Percentiles rank a stretch among this genome's conserved stretches.
Conservation (phyloP, 179 eudicot genomes). For the Gypsophila paniculata region DNA sequence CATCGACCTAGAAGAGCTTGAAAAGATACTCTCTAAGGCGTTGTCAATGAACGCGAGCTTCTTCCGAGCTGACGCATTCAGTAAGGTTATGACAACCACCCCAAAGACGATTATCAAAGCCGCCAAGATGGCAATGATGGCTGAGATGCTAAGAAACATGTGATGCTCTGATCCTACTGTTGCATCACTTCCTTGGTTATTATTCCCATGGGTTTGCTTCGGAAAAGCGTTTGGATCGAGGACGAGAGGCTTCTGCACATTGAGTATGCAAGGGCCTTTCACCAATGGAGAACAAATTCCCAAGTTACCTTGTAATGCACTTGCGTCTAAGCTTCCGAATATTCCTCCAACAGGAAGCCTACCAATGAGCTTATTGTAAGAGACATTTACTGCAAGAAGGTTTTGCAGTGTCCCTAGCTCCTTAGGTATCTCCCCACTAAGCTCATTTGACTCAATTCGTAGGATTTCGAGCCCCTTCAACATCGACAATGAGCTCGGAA, state of each 20-base stretch:
- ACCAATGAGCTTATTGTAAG: constrained; percentile 77
- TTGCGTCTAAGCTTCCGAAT: constrained; percentile 66
- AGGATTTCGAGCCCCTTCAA: constrained; percentile 70
- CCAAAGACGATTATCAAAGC: constrained; percentile 59
- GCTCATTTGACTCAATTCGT: constrained; percentile 65
- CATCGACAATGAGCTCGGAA: constrained; percentile 62
- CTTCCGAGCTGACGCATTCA: constrained; percentile 72
- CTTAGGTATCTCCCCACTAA: constrained; percentile 84
- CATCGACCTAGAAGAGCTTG: constrained; percentile 68
- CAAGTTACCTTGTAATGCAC: constrained; percentile 66
- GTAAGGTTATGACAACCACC: constrained; percentile 56
- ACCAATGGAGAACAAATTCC: constrained; percentile 88
- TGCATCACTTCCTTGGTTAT: constrained; percentile 11
- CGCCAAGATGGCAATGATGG: constrained; percentile 74
- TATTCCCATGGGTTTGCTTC: constrained; percentile 38
- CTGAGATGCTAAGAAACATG: constrained; percentile 73
- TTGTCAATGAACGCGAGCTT: constrained; percentile 56
- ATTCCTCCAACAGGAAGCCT: constrained; percentile 66
- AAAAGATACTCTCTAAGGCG: constrained; percentile 75
- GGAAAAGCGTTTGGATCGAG: constrained; percentile 67
- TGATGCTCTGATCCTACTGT: constrained; percentile 31
- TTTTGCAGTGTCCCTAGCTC: constrained; percentile 61
- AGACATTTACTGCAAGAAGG: constrained; percentile 69
- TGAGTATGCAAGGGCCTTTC: constrained; percentile 78
- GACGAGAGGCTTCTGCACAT: constrained; percentile 90